phyloP scores from a whole-genome alignment of 164 flowering plant species.

The Brasenia schreberi region DNA sequence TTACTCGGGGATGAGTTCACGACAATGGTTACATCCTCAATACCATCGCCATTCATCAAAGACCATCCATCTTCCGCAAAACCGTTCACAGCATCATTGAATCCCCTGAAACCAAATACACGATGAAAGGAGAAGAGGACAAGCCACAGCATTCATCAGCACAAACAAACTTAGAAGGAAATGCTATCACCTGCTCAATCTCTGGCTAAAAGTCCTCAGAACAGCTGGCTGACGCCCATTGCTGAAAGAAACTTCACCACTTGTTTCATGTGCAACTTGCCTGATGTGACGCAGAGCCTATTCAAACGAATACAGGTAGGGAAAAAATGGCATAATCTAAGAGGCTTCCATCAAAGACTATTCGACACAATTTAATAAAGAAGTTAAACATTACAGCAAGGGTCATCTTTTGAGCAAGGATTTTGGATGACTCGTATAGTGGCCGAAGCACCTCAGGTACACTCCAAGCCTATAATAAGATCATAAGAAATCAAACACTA shows the following conservation, averaged over 20 bases:
- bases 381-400: constrained; percentile 28
- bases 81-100: constrained; percentile 81
- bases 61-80: constrained; percentile 89
- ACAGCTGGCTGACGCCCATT: constrained; percentile 82
- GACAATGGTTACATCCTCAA: constrained; percentile 65
- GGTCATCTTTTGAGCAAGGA: constrained; percentile 75
- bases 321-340: background rate
- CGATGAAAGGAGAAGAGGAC: background rate
- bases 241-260: constrained; percentile 49
- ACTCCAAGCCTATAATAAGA: constrained; percentile 30
- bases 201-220: constrained; percentile 59
- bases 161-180: background rate
- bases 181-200: constrained; percentile 46
- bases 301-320: background rate
- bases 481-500: background rate
- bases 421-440: constrained; percentile 64
- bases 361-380: background rate
- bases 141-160: background rate
- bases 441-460: constrained; percentile 84
- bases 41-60: constrained; percentile 50
- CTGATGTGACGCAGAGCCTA: constrained; percentile 67
- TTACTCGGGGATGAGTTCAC: constrained; percentile 55
- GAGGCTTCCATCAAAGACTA: background rate
- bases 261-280: constrained; percentile 67
- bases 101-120: constrained; percentile 34